Percentiles rank a stretch among this genome's conserved stretches.
Conservation (phyloP, 768 basidiomycete species). For the Podaxis sp. region DNA sequence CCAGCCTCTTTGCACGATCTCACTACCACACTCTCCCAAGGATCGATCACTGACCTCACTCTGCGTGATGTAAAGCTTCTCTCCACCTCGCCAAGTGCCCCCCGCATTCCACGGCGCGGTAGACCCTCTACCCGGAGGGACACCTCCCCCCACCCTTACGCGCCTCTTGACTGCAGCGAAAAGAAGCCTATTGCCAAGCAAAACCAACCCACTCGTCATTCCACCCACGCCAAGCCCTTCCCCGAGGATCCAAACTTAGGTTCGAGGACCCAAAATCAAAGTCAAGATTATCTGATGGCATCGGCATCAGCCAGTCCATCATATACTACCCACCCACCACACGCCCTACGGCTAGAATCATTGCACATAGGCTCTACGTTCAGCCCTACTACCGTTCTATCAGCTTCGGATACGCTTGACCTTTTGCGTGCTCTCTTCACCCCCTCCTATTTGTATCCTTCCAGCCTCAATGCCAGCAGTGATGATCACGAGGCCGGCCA, state of each 20-base stretch:
- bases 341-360: background rate
- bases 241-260: background rate
- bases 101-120: background rate
- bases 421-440: background rate
- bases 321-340: background rate
- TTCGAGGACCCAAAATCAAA: background rate
- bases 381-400: background rate
- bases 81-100: background rate
- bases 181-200: background rate
- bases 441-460: background rate
- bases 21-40: background rate
- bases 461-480: background rate
- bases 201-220: background rate
- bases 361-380: background rate
- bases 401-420: background rate
- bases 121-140: background rate
- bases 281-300: background rate
- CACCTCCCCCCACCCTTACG: background rate
- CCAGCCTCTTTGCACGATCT: background rate
- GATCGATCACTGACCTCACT: background rate
- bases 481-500: background rate
- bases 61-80: background rate
- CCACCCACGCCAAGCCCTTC: conserved; percentile 8
- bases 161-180: background rate
- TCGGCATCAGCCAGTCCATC: background rate